Conservation (phyloP, 768 basidiomycete genomes). For the Pleurotus cornucopiae region DNA sequence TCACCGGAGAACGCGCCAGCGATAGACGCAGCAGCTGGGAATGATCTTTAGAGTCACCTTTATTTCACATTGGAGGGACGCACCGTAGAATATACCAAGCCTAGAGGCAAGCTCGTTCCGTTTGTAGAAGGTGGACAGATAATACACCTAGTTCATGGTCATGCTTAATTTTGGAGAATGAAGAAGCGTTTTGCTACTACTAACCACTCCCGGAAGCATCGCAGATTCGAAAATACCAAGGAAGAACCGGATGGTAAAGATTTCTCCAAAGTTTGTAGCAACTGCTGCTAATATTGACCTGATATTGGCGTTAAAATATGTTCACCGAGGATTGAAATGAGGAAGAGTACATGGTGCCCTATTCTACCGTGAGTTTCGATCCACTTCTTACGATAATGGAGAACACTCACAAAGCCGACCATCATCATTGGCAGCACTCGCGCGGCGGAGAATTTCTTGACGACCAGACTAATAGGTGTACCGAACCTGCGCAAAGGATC, state of each 20-base stretch:
- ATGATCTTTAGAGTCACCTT: no score
- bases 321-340: neutral
- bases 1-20: constrained; percentile 44
- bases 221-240: constrained; percentile 48
- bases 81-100: constrained; percentile 46
- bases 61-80: neutral
- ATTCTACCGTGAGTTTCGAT: neutral
- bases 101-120: constrained; percentile 47
- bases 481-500: constrained; percentile 30
- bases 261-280: constrained; percentile 44
- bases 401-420: constrained; percentile 40
- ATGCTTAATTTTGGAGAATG: neutral
- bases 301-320: neutral
- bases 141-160: constrained; percentile 30
- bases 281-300: constrained; percentile 43
- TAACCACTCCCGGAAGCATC: constrained; percentile 42
- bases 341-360: constrained; percentile 37
- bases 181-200: neutral
- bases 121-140: constrained; percentile 49
- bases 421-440: constrained; percentile 14
- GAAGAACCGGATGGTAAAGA: constrained; percentile 45
- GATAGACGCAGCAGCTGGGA: constrained; percentile 37
- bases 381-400: neutral
- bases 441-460: constrained; percentile 23
- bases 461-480: constrained; percentile 45